Evolutionary conservation across 2,329 filamentous ascomycete species (phyloP), one percentile per base, ranked within the genome.

Genomic region (Fusarium sp.): DNA sequence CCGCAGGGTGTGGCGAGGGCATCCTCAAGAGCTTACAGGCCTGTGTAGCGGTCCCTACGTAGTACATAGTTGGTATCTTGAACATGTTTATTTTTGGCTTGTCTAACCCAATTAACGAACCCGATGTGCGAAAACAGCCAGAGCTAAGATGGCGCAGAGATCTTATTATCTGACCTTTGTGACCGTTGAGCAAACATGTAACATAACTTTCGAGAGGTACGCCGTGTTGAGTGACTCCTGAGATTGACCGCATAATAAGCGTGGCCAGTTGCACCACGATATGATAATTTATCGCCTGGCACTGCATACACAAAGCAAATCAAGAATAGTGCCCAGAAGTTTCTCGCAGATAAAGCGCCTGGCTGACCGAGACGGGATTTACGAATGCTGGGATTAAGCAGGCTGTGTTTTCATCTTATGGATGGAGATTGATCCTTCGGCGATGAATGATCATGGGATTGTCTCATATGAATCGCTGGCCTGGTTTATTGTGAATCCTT

Each of bases 1-100:
- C 65, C 56, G 47, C 60, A 69, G 49, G 51, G 35, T 39, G 65
- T 69, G 66, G 66, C 66, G 61, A 68, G 58, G 66, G 56, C 40
- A 49, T 51, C 45, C 48, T 43, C 30, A 41, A 43, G 46, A 49
- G 48, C 27, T 10, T 13, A 30, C 10, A 13, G 27, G 27, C 27
- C 27, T 30, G 27, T 25, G 25, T 25, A 22, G 22, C 22, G 22
- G 22, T 22, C 22, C 22, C 22, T 22, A 22, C 22, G 22, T 22
- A 25, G 7, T 25, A n/a, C n/a, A n/a, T n/a, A 25, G 2, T 25
- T 10, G 9, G 25, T 25, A 9, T 51, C 22, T 9, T 40, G 4
- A 14, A 20, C 19, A 20, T 54, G 65, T 62, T 58, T 68, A 69
- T 68, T 68, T 69, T 69, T 69, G 65, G 61, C 35, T 39, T 40